Base-by-base conservation (phyloP, 179 eudicot species). In the Nepenthes alata region DNA sequence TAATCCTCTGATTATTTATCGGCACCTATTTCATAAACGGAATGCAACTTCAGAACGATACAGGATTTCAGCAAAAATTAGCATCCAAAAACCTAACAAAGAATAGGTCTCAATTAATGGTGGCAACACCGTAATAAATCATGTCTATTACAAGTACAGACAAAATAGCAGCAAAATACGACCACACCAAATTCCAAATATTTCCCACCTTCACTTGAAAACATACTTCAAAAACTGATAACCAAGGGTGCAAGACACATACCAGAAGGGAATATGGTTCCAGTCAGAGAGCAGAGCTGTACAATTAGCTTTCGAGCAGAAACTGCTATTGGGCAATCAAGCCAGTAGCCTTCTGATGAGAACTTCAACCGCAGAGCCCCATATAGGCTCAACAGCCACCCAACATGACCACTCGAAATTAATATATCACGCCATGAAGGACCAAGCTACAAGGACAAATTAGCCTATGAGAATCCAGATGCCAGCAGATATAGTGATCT, bases 281-380 rank as follows among this genome's bases (percentile, higher is more conserved):
- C 99, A 12, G 96, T 76, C 78, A 94, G 76, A 48, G 96, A 85
- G 78, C 91, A 94, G 63, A 94, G 72, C 69, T 87, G 97, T 60
- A 94, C 83, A 65, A 94, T 73, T 67, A 87, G 95, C 71, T 87
- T 90, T 61, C 97, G 85, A 71, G 96, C 87, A 69, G 97, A 81
- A 59, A 87, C 96, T 15, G 99, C 99, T 62, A 94, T 83, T 61
- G 96, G 96, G 65, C 97, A 90, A 69, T 94, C 99, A 72, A 90
- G 69, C 99, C 99, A 94, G 78, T 84, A 85, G 34, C 86, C 88
- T 65, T 84, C 74, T 64, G 71, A 71, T 10, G 83, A 74, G 54
- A 89, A 90, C 73, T 94, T 94, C 58, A 79, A 86, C 70, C 99
- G 81, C 77, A 90, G 72, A 50, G 84, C 86, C 64, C 80, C 85